A percentile compares a stretch with the other conserved stretches of the same genome.
phyloP scores from a whole-genome alignment of 768 basidiomycete genomes.

The Pisolithus tinctorius region DNA sequence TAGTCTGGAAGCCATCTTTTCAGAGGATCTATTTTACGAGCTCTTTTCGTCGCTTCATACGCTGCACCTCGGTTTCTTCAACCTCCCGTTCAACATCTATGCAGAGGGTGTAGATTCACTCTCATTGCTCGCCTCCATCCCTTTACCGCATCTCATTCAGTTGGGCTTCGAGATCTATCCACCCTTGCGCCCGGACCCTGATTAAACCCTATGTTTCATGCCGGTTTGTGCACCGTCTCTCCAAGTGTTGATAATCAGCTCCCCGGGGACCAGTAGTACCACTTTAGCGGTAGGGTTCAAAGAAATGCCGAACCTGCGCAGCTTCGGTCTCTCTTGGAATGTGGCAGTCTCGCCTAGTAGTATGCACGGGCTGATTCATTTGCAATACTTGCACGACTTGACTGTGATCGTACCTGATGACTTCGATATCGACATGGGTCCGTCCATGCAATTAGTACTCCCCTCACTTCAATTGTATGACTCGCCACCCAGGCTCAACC shows the following conservation, averaged over 20 bases:
- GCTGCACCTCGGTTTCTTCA: constrained; percentile 22
- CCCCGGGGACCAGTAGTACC: background rate
- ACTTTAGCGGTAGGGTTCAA: constrained; percentile 8
- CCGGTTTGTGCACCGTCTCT: constrained; percentile 12
- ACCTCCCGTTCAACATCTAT: constrained; percentile 4
- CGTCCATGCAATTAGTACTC: constrained; percentile 4
- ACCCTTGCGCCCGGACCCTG: constrained; percentile 9
- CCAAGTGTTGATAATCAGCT: constrained; percentile 18
- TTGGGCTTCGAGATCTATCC: constrained; percentile 20
- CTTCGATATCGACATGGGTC: constrained; percentile 7
- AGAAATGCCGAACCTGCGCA: constrained; percentile 16
- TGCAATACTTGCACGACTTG: constrained; percentile 20
- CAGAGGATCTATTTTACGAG: constrained; percentile 10
- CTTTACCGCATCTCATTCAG: constrained; percentile 16
- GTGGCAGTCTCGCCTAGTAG: constrained; percentile 20
- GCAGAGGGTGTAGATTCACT: constrained; percentile 7
- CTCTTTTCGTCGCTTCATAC: constrained; percentile 19
- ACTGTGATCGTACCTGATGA: constrained; percentile 14
- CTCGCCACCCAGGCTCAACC: too few species aligned
- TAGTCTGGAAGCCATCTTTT: constrained; percentile 14
- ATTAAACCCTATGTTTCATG: constrained; percentile 16
- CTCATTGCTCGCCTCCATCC: constrained; percentile 11
- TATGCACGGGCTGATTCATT: constrained; percentile 13
- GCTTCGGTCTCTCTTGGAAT: constrained; percentile 18
- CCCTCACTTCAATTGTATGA: too few species aligned